Conservation (phyloP, 176 grass and related monocot species). For the Lolium perenne region DNA sequence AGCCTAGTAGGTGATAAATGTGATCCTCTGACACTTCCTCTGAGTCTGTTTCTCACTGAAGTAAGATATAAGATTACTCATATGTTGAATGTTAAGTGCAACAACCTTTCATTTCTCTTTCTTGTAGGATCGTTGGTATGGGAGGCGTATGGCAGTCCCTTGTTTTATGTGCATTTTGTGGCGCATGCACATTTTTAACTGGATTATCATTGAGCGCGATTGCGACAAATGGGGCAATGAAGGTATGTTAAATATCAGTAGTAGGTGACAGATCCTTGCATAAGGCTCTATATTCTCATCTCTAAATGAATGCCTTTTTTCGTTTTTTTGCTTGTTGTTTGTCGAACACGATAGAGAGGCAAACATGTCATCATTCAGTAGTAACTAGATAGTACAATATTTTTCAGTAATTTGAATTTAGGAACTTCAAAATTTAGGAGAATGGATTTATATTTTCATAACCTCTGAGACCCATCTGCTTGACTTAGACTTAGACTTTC, state of each 20-base stretch:
- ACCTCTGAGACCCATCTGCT: not conserved
- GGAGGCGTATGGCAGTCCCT: conserved; percentile 82
- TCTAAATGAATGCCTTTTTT: not conserved
- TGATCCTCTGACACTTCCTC: not conserved
- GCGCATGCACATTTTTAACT: conserved; percentile 90
- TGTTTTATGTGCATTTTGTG: conserved; percentile 74
- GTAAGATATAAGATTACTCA: not conserved
- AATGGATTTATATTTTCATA: conserved; percentile 26
- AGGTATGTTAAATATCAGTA: conserved; percentile 56
- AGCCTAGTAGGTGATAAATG: not conserved
- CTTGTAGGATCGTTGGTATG: conserved; percentile 93
- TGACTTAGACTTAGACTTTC: not conserved
- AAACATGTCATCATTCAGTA: not conserved
- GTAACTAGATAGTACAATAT: not conserved
- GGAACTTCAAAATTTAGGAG: not conserved
- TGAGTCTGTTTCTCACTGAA: not conserved
- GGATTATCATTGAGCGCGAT: conserved; percentile 93
- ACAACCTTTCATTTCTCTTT: conserved; percentile 12
- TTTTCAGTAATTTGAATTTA: not conserved
- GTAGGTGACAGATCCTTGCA: not conserved
- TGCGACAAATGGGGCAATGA: conserved; percentile 98
- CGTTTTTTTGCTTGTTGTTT: not conserved
- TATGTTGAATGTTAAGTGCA: conserved; percentile 13
- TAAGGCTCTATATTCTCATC: not conserved
- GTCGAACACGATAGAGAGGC: not conserved